Evolutionary conservation across 1,284 basidiomycete species (phyloP), one percentile per base, ranked within the genome.

Genomic region (Sporisorium sorghi): DNA sequence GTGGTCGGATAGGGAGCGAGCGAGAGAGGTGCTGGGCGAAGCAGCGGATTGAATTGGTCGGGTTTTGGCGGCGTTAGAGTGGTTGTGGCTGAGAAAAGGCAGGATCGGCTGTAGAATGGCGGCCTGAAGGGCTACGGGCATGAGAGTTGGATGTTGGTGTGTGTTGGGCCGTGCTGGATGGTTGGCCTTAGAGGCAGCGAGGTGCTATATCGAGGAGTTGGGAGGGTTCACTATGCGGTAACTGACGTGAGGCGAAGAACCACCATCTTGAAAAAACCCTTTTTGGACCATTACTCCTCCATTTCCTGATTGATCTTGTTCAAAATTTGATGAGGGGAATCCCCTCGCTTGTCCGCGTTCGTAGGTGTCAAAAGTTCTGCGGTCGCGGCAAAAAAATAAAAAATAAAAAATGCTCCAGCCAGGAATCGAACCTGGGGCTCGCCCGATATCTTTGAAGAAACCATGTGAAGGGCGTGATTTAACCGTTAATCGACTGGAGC

Each of bases 381-480:
- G n/a, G n/a, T n/a, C n/a, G n/a, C n/a, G n/a, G n/a, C n/a, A 52
- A 39, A 52, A 39, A 14, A 21, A 24, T 14, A 15, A 21, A 43
- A 43, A 53, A 37, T 26, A 24, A 42, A 37, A 30, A 17, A 47
- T 71, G 63, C 59, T 50, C 44, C 63, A 61, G 67, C 69, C 53
- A 58, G 69, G 69, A 73, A 73, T 73, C 69, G 69, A 73, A 73
- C 69, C 69, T 58, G 53, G 69, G 59, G 63, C 64, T 67, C 64
- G 40, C 69, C 59, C 69, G 69, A 44, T 21, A 17, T 33, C 26
- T 30, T 42, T 8, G n/a, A 30, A 30, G 28, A 5, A 30, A 30
- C 28, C 5, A 30, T 72, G 69, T 73, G 69, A 73, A 73, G 69
- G 59, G 69, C 55, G 57, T 63, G 69, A 73, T 73, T 67, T 73